phyloP scores from a whole-genome alignment of 2,329 filamentous ascomycete genomes.

The Arthrobotrys entomopaga region DNA sequence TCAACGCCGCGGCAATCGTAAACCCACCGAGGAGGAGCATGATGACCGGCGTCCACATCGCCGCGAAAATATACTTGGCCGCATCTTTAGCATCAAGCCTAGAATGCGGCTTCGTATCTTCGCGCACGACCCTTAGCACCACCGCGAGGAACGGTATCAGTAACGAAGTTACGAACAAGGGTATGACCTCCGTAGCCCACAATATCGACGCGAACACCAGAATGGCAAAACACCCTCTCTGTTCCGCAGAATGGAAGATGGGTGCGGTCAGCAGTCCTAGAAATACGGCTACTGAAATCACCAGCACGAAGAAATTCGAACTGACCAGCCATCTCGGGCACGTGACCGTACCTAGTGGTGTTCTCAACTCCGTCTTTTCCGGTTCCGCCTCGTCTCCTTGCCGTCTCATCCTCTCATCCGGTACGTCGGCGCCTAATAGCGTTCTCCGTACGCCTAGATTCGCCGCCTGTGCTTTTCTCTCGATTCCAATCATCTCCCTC shows the following conservation, averaged over 20 bases:
- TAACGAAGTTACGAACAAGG: slow-evolving; percentile 93
- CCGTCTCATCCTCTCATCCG: slow-evolving; percentile 74
- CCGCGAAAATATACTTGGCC: slow-evolving; percentile 83
- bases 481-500: slow-evolving; percentile 98
- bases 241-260: slow-evolving; percentile 85
- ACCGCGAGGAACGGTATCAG: slow-evolving; percentile 94
- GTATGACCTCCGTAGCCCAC: slow-evolving; percentile 98
- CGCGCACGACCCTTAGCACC: slow-evolving; percentile 82
- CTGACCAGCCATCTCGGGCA: slow-evolving; percentile 86
- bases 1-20: slow-evolving; percentile 91
- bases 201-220: slow-evolving; percentile 91
- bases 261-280: slow-evolving; percentile 77
- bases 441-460: slow-evolving; percentile 83
- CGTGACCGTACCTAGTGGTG: slow-evolving; percentile 80
- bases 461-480: slow-evolving; percentile 91
- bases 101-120: slow-evolving; percentile 72
- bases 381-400: slow-evolving; percentile 84
- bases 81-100: slow-evolving; percentile 83
- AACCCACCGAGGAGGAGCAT: slow-evolving; percentile 97
- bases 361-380: slow-evolving; percentile 75
- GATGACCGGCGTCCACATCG: slow-evolving; percentile 99
- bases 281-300: slow-evolving; percentile 78
- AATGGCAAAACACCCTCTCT: slow-evolving; percentile 95
- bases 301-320: slow-evolving; percentile 79
- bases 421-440: slow-evolving; percentile 76